Evolutionary conservation across 805 yeast genomes (phyloP), one percentile per base, ranked within the genome.

Genomic region (Pichia phayaonensis): DNA sequence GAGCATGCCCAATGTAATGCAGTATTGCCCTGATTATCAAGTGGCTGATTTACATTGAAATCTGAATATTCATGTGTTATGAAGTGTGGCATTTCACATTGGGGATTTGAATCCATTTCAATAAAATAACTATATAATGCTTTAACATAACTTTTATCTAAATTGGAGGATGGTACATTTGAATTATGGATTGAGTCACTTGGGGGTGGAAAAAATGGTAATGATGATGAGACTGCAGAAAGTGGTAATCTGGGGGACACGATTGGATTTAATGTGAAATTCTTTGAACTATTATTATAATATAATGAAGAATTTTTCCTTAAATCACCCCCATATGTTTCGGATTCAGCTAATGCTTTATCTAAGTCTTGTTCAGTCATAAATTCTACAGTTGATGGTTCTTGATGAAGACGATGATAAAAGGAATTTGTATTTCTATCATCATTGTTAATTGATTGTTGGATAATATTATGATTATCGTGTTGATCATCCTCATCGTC

Each of bases 1-100:
- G 98, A 86, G 53, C 97, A 89, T 0, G 98, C 96, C 97, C 98
- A 94, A 67, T 94, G 99, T 58, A 94, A 81, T 2, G 96, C 85
- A 0, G 97, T 86, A 62, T 94, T 95, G 1, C 96, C 95, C 62
- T 94, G 97, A 52, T 87, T 90, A 64, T 94, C 99, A 24, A 94
- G 87, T 4, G 89, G 82, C 48, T 85, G 87, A 70, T 83, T 77
- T 54, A 86, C 76, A 56, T 86, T 80, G 59, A 85, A 83, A 48
- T 78, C 84, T 23, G 40, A 29, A 2, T 86, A 82, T 0, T 88
- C 84, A 56, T 80, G 74, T 39, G 76, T 69, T 16, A 87, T 69
- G 60, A 86, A 81, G 23, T 76, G 79, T 0, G 95, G 95, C 27
- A 60, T 39, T 55, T 60, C 47, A 13, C 50, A 53, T 41, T 54